phyloP scores from a whole-genome alignment of 441 rosid species.

The Raphanus hybrid region DNA sequence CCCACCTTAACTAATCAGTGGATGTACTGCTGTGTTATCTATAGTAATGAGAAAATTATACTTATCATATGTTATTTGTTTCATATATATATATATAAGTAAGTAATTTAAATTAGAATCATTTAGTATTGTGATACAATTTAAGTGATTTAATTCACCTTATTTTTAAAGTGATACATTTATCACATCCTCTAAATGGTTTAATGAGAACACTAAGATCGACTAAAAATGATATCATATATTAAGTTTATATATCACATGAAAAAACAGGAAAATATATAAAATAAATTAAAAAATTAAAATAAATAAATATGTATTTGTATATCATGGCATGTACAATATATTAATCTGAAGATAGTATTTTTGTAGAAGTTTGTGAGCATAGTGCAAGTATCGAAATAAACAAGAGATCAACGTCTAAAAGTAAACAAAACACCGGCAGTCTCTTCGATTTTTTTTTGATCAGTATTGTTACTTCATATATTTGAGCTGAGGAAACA shows the following conservation, averaged over 20 bases:
- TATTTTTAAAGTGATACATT: not conserved
- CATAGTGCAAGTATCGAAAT: not conserved
- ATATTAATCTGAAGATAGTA: not conserved
- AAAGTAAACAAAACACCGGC: not conserved
- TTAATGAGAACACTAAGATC: not conserved
- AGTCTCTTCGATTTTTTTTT: not conserved
- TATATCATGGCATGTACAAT: not conserved
- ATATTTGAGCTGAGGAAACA: not conserved
- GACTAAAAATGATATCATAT: not conserved
- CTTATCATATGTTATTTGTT: not conserved
- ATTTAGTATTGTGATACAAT: not conserved
- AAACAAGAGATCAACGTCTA: not conserved
- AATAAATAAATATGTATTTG: not conserved
- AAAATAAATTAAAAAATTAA: not conserved
- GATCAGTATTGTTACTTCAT: not conserved
- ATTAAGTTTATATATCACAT: not conserved
- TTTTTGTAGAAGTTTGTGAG: not conserved
- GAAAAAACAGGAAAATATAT: not conserved
- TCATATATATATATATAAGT: not conserved
- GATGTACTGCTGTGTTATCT: slow-evolving; percentile 40
- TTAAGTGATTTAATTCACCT: not conserved
- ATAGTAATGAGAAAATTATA: slow-evolving; percentile 5
- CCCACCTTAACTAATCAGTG: slow-evolving; percentile 34
- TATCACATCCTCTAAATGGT: not conserved
- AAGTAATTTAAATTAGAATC: not conserved